These are phyloP conservation scores for Adansonia madagascariensis DNA, from an alignment of 441 rosid species.

Conservation along the genomic window DNA sequence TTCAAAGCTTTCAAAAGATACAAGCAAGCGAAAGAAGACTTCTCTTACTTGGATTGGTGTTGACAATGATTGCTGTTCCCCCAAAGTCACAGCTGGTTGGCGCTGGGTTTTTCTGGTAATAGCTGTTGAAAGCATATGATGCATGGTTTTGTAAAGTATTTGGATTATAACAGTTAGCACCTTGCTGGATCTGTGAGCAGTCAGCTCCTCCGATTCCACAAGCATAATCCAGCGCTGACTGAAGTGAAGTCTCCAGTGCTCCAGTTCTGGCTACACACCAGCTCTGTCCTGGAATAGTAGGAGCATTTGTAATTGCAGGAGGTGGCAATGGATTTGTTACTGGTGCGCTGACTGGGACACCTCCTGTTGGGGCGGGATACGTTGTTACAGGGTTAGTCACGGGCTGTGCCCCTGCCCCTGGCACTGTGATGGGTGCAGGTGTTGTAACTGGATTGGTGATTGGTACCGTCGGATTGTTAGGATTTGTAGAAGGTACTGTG, in stretches of 20 bases:
- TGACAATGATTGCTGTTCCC: conserved; percentile 65
- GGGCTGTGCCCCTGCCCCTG: conserved; percentile 56
- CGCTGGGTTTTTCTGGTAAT: conserved; percentile 81
- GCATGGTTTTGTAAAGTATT: conserved; percentile 77
- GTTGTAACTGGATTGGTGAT: conserved; percentile 35
- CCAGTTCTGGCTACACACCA: conserved; percentile 88
- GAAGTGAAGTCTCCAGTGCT: conserved; percentile 55
- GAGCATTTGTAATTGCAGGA: conserved; percentile 55
- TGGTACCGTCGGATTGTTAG: conserved; percentile 29
- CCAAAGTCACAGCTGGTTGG: conserved; percentile 92
- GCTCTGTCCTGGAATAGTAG: conserved; percentile 73
- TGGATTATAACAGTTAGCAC: conserved; percentile 81
- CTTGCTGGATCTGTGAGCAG: conserved; percentile 85
- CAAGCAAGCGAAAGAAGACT: background rate
- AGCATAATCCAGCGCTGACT: conserved; percentile 85
- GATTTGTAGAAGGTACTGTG: conserved; percentile 27
- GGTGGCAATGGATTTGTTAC: conserved; percentile 58
- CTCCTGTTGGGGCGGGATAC: conserved; percentile 60
- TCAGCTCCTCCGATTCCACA: conserved; percentile 92
- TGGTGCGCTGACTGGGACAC: conserved; percentile 50
- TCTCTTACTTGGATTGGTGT: conserved; percentile 78
- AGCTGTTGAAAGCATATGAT: conserved; percentile 89
- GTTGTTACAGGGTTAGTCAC: conserved; percentile 77
- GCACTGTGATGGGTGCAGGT: conserved; percentile 49
- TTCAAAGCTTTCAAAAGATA: conserved; percentile 6